These are phyloP conservation scores for Thalassiosira hispida DNA, from an alignment of 352 stramenopile genomes.

Conservation along the genomic window DNA sequence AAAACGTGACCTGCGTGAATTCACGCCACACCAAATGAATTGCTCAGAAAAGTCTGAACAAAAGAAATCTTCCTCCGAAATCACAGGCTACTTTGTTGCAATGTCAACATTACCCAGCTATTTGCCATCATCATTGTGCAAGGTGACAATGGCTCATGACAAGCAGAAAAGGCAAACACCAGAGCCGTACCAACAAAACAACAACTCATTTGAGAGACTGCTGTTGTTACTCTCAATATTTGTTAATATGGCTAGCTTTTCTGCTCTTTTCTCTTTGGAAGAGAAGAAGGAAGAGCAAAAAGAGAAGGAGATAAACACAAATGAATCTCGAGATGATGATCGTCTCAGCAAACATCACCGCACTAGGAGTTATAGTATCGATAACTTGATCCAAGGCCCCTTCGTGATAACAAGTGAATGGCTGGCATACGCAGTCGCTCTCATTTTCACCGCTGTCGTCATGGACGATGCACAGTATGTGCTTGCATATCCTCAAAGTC, in stretches of 20 bases:
- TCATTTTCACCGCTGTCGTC: slow-evolving; percentile 30
- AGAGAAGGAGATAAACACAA: not conserved
- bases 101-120: not conserved
- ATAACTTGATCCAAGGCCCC: slow-evolving; percentile 1
- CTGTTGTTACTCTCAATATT: slow-evolving; percentile 16
- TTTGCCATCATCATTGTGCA: slow-evolving; percentile 16
- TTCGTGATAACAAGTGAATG: slow-evolving; percentile 16
- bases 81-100: not conserved
- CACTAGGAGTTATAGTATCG: slow-evolving; percentile 1
- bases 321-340: slow-evolving; percentile 1
- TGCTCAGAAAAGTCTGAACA: slow-evolving; percentile 2
- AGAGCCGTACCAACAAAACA: not conserved
- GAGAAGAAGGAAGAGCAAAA: slow-evolving; percentile 10
- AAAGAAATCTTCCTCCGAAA: not conserved
- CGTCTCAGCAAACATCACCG: not conserved
- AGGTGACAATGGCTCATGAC: slow-evolving; percentile 3
- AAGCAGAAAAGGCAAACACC: slow-evolving; percentile 17
- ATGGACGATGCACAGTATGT: slow-evolving; percentile 52
- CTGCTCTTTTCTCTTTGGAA: slow-evolving; percentile 18
- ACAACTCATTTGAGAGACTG: slow-evolving; percentile 17
- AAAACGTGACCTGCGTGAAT: not conserved
- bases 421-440: slow-evolving; percentile 25
- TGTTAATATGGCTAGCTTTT: slow-evolving; percentile 19
- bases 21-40: not conserved
- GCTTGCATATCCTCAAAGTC: slow-evolving; percentile 19